Conservation (phyloP, 2,329 filamentous ascomycete genomes). For the Plenodomus tracheiphilus region DNA sequence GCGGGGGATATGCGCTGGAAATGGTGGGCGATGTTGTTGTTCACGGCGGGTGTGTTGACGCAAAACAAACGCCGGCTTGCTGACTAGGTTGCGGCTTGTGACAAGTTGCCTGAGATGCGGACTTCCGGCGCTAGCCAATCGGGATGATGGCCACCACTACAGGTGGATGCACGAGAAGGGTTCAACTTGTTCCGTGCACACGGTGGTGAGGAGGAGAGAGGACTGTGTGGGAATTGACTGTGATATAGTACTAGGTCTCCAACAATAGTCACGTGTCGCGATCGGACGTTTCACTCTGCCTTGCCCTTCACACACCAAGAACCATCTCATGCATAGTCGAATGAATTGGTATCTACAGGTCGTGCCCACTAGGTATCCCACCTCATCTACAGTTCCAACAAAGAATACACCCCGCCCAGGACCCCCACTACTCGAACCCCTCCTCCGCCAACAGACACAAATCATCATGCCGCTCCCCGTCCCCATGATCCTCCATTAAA, state of each 20-base stretch:
- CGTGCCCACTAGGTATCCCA: neutral
- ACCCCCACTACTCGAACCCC: neutral
- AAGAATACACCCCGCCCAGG: too few species aligned
- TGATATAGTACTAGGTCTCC: too few species aligned
- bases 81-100: too few species aligned
- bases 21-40: conserved; percentile 10
- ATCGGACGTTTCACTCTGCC: too few species aligned
- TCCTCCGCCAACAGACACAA: conserved; percentile 9
- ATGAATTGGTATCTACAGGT: neutral
- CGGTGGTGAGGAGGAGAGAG: too few species aligned
- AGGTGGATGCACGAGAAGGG: too few species aligned
- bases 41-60: conserved; percentile 11
- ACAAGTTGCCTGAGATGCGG: conserved; percentile 18
- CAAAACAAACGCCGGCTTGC: conserved; percentile 3
- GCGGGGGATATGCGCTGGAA: too few species aligned
- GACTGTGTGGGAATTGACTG: too few species aligned
- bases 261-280: too few species aligned
- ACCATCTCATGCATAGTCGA: neutral
- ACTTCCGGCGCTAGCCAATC: conserved; percentile 20
- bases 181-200: too few species aligned
- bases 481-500: neutral
- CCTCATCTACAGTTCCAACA: neutral
- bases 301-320: too few species aligned
- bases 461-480: conserved; percentile 2
- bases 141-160: too few species aligned